Conservation (phyloP, 2,329 filamentous ascomycete species). For the Aphanocladium album region DNA sequence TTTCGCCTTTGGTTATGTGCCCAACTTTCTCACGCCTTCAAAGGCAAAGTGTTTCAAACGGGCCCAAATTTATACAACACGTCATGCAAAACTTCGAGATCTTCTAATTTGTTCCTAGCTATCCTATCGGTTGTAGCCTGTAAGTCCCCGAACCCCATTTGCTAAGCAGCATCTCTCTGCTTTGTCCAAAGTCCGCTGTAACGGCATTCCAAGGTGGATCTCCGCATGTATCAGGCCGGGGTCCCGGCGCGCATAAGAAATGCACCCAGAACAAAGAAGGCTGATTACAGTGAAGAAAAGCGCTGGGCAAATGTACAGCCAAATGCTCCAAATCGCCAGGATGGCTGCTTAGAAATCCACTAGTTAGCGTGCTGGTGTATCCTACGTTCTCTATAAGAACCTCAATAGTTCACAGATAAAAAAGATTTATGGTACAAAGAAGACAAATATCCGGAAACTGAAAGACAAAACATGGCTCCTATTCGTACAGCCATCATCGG, state of each 20-base stretch:
- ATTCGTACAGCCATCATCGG: slow-evolving; percentile 55
- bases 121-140: too few species aligned
- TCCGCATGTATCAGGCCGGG: not conserved
- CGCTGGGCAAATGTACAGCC: not conserved
- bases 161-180: too few species aligned
- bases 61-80: too few species aligned
- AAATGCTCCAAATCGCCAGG: not conserved
- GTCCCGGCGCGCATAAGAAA: too few species aligned
- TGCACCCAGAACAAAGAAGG: not conserved
- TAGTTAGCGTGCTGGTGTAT: not conserved
- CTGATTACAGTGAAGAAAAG: not conserved
- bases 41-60: too few species aligned
- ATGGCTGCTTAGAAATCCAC: not conserved
- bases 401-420: not conserved
- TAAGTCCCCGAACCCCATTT: too few species aligned
- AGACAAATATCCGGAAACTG: not conserved
- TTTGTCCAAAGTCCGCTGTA: too few species aligned
- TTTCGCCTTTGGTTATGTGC: too few species aligned
- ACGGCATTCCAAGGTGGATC: not conserved
- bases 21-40: too few species aligned
- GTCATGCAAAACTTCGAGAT: too few species aligned
- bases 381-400: not conserved
- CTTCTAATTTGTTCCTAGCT: too few species aligned
- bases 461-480: slow-evolving; percentile 32
- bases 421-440: not conserved